A percentile compares a stretch with the other conserved stretches of the same genome.
phyloP scores from a whole-genome alignment of 208 protist species.

The Crithidia expoeki region DNA sequence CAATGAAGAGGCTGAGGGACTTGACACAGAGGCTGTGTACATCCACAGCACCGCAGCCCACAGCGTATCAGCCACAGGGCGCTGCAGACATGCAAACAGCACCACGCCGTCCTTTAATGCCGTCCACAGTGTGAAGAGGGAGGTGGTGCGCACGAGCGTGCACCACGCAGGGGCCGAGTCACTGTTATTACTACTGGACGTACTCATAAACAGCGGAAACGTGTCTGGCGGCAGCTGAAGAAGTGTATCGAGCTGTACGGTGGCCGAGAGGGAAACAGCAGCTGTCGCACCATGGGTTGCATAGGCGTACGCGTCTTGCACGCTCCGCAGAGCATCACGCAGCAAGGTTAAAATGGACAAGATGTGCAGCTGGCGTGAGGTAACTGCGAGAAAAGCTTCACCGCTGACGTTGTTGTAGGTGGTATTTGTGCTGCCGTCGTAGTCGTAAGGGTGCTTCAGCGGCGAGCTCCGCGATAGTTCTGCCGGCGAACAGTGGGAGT shows the following conservation, averaged over 20 bases:
- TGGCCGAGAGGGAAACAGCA: neutral
- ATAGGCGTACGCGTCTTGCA: slow-evolving; percentile 15
- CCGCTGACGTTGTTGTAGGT: neutral
- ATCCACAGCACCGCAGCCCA: slow-evolving; percentile 38
- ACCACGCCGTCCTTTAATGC: slow-evolving; percentile 12
- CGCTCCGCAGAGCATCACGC: slow-evolving; percentile 23
- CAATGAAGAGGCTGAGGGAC: neutral
- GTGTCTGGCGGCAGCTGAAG: slow-evolving; percentile 29
- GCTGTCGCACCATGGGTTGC: slow-evolving; percentile 3
- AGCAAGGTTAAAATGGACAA: slow-evolving; percentile 12
- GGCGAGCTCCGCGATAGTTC: neutral
- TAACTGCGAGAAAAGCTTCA: neutral
- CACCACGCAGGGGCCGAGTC: slow-evolving; percentile 1
- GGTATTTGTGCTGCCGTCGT: neutral
- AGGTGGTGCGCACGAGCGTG: slow-evolving; percentile 8
- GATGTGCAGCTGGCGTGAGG: neutral
- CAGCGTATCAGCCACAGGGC: slow-evolving; percentile 8
- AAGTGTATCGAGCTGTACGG: slow-evolving; percentile 20
- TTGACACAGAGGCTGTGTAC: neutral
- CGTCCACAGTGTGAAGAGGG: slow-evolving; percentile 21
- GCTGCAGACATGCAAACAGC: slow-evolving; percentile 11
- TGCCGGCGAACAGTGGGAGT: neutral
- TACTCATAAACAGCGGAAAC: neutral
- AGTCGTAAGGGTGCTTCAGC: neutral
- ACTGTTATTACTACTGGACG: neutral